Base-by-base conservation (phyloP, 257 asterid species). In the Asclepias syriaca region DNA sequence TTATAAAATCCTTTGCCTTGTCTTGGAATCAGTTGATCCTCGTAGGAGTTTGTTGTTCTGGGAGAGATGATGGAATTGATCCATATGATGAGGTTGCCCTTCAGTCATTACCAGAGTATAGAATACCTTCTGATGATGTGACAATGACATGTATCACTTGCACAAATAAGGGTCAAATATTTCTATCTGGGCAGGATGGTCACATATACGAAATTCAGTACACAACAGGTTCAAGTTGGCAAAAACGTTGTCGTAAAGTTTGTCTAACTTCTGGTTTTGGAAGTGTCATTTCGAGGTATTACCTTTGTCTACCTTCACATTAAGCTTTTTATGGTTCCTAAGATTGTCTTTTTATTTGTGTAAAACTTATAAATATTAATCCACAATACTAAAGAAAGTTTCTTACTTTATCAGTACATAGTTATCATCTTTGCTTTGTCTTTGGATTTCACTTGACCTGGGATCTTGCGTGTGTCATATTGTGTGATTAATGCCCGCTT, bases 21-120 rank as follows among this genome's bases (percentile, higher is more conserved):
- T 78, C 19, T 63, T 85, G 74, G 81, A 71, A 75, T 76, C 85
- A 95, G 99, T 85, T 95, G 84, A 84, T 88, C 78, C 93, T 92
- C 74, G 93, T 95, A 77, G 98, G 98, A 80, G 96, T 95, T 77
- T 95, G 98, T 79, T 92, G 98, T 81, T 90, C 99, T 73, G 96
- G 90, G 77, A 86, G 90, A 68, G 86, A 90, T 72, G 94, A 87
- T 71, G 96, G 89, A 76, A 85, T 89, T 55, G 99, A 95, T 85
- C 97, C 96, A 49, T 92, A 86, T 82, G 87, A 88, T 46, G 97
- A 95, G 86, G 88, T 95, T 76, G 79, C 92, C 67, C 92, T 92
- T 77, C 97, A 95, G 82, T 91, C 96, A 16, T 82, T 95, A 77
- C 93, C 96, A 58, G 99, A 95, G 73, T 95, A 95, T 81, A 82